Conservation (phyloP, 148 eudicot genomes). For the Amaranthus cruentus region DNA sequence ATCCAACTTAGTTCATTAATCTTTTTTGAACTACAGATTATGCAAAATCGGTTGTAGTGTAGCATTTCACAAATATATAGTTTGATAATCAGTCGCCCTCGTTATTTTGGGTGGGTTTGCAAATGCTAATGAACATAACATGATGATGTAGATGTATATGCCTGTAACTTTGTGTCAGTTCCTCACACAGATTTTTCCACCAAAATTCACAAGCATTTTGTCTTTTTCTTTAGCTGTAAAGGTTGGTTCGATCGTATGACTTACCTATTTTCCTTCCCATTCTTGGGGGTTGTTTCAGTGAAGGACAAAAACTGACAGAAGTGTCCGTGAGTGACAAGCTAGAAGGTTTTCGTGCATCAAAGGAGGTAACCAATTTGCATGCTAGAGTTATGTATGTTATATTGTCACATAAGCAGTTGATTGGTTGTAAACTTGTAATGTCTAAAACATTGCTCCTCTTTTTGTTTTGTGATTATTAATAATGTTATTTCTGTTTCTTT, state of each 20-base stretch:
- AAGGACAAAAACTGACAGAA: conserved; percentile 62
- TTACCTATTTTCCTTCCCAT: neutral
- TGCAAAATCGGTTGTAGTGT: neutral
- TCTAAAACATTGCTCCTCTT: neutral
- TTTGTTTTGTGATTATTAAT: neutral
- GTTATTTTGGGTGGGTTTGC: neutral
- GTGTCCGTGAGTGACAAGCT: conserved; percentile 93
- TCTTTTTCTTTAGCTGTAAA: neutral
- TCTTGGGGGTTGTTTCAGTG: conserved; percentile 41
- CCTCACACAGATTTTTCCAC: neutral
- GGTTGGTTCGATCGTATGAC: neutral
- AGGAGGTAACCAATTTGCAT: conserved; percentile 51
- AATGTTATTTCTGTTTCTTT: neutral
- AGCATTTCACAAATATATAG: neutral
- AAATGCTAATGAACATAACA: neutral
- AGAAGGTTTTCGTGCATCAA: conserved; percentile 90
- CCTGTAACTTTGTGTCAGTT: neutral
- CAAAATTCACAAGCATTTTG: neutral
- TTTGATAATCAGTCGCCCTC: neutral
- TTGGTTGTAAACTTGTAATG: neutral
- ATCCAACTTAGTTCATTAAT: neutral
- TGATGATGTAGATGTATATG: neutral
- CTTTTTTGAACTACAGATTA: neutral
- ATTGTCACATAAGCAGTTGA: neutral
- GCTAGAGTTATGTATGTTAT: neutral